Percentiles rank a stretch among this genome's conserved stretches.
Evolutionary conservation across 441 rosid genomes (phyloP).

Genomic region (Eutrema salsugineum): DNA sequence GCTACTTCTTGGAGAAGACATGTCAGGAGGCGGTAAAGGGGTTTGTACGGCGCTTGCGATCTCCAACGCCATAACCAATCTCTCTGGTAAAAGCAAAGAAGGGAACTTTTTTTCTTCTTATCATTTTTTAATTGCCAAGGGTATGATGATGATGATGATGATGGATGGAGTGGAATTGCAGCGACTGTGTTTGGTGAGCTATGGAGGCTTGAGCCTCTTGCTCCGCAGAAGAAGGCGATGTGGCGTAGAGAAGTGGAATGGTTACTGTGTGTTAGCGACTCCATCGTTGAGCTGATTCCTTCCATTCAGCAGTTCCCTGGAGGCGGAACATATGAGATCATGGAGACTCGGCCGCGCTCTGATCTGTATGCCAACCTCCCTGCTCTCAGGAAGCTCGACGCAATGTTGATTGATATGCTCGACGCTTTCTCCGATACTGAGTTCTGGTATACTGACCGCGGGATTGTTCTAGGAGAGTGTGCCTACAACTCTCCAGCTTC

Average conservation of each 20-base stretch:
- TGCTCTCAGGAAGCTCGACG: slow-evolving; percentile 95
- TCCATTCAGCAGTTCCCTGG: slow-evolving; percentile 90
- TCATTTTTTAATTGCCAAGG: no score
- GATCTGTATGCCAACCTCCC: slow-evolving; percentile 87
- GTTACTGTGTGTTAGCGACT: slow-evolving; percentile 85
- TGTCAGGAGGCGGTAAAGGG: slow-evolving; percentile 99
- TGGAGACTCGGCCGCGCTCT: slow-evolving; percentile 82
- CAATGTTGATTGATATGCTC: slow-evolving; percentile 77
- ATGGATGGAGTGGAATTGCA: no score
- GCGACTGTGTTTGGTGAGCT: slow-evolving; percentile 96
- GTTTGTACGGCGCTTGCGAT: slow-evolving; percentile 97
- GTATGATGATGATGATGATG: no score
- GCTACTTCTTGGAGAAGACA: slow-evolving; percentile 94
- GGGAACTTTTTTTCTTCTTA: no score
- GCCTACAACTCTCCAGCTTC: slow-evolving; percentile 45
- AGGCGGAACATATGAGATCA: slow-evolving; percentile 93
- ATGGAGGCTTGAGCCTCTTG: slow-evolving; percentile 94
- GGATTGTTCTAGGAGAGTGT: slow-evolving; percentile 64
- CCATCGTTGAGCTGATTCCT: slow-evolving; percentile 94
- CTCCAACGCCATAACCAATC: slow-evolving; percentile 95
- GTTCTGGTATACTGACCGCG: slow-evolving; percentile 93
- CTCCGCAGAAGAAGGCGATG: slow-evolving; percentile 83
- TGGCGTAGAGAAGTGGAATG: slow-evolving; percentile 95
- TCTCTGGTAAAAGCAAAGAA: slow-evolving; percentile 60
- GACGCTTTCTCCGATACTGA: slow-evolving; percentile 71